Conservation (phyloP, 2,329 filamentous ascomycete species). For the Calcarisporium arbuscula region DNA sequence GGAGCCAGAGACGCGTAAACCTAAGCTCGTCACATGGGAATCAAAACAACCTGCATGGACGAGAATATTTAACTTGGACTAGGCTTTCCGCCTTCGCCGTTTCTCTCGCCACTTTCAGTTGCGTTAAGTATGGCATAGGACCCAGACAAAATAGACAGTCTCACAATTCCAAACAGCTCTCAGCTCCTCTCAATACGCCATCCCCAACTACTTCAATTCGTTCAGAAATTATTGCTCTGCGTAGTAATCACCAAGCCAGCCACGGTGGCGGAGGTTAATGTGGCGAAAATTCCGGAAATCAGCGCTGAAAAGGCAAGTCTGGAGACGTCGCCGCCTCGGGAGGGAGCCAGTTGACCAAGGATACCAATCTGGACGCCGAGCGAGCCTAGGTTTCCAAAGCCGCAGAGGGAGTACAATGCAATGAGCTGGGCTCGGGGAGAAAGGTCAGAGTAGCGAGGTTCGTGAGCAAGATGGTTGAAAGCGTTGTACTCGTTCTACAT, state of each 20-base stretch:
- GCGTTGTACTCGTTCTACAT: conserved; percentile 70
- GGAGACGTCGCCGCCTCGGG: conserved; percentile 67
- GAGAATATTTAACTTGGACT: too few species aligned
- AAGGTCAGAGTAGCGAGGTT: conserved; percentile 51
- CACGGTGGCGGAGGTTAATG: conserved; percentile 70
- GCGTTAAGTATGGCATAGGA: too few species aligned
- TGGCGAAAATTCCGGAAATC: conserved; percentile 70
- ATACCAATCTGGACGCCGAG: conserved; percentile 88
- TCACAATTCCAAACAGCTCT: too few species aligned
- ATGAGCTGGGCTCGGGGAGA: conserved; percentile 72
- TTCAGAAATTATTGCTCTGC: conserved; percentile 22
- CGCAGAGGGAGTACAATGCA: conserved; percentile 78
- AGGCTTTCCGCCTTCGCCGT: too few species aligned
- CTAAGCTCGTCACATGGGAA: too few species aligned
- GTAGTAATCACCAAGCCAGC: conserved; percentile 68
- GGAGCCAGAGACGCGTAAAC: too few species aligned
- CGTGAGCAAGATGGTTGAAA: conserved; percentile 51
- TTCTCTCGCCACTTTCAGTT: too few species aligned
- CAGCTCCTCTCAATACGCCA: too few species aligned
- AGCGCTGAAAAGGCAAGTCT: conserved; percentile 71
- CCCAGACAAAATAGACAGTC: too few species aligned
- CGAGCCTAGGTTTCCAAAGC: conserved; percentile 80
- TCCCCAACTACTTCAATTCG: too few species aligned
- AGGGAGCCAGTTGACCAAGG: conserved; percentile 71
- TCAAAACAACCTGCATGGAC: too few species aligned